Evolutionary conservation across 345 rosid species (phyloP).

Genomic region (Euphorbia lathyris): DNA sequence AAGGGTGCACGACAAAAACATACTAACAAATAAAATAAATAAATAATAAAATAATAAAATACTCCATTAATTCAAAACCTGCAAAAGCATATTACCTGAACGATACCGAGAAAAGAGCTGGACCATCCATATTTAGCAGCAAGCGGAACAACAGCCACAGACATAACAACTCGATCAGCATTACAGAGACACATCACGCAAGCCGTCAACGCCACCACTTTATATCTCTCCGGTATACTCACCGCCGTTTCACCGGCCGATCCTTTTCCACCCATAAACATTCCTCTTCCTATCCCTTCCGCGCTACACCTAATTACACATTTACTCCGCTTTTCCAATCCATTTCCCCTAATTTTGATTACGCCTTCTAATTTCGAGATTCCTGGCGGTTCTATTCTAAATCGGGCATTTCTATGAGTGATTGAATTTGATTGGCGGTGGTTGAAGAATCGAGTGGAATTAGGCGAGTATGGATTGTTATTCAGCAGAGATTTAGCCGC

Average conservation of each 20-base stretch:
- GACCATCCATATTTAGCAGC: slow-evolving; percentile 88
- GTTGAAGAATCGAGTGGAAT: slow-evolving; percentile 15
- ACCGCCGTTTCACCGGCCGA: slow-evolving; percentile 23
- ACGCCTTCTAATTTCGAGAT: too few relatives aligned
- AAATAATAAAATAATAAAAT: too few relatives aligned
- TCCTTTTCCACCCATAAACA: slow-evolving; percentile 40
- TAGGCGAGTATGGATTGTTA: slow-evolving; percentile 16
- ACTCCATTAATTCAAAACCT: too few relatives aligned
- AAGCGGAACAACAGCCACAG: slow-evolving; percentile 87
- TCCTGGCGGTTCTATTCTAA: slow-evolving; percentile 34
- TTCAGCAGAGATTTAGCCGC: slow-evolving; percentile 36
- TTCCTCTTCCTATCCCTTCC: slow-evolving; percentile 58
- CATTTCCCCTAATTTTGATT: neutral
- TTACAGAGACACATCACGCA: slow-evolving; percentile 84
- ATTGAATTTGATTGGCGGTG: slow-evolving; percentile 21
- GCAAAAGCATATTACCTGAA: slow-evolving; percentile 55
- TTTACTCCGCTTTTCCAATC: slow-evolving; percentile 5
- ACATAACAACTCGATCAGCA: slow-evolving; percentile 49
- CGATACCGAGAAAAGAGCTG: slow-evolving; percentile 79
- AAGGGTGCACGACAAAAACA: too few relatives aligned
- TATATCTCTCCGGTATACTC: slow-evolving; percentile 67
- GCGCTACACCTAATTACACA: slow-evolving; percentile 52
- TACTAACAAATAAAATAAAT: too few relatives aligned
- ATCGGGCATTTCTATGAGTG: slow-evolving; percentile 22
- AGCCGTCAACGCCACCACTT: slow-evolving; percentile 76